Base-by-base conservation (phyloP, 139 green algal genomes). In the Coelastrella sp. region DNA sequence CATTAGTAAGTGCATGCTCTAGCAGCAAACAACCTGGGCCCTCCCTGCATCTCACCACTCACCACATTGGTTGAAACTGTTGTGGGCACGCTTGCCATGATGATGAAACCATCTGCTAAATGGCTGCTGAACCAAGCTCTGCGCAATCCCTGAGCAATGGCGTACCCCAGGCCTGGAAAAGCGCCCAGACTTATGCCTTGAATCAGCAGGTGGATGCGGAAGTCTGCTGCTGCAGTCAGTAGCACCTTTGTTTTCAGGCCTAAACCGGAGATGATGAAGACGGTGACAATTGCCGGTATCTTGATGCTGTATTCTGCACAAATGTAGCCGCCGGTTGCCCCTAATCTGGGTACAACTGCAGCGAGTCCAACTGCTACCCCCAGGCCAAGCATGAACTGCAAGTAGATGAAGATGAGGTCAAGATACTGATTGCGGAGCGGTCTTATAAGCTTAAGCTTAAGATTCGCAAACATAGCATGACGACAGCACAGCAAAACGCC, bases 51-150 rank as follows among this genome's bases (percentile, higher is more conserved):
- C n/a, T n/a, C n/a, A n/a, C n/a, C n/a, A 63, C 85, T 88, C 1
- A 92, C 86, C 19, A 92, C 89, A 53, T 92, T 92, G 7, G 89
- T 92, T 3, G 74, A 87, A 7, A 92, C 85, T 4, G 89, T 92
- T 0, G 89, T 92, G 0, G 89, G 89, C 89, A 92, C 90, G 41
- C 41, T 68, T 41, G 88, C 83, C 45, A 83, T 83, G 27, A 92
- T 81, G 15, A 92, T 64, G 0, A 92, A 9, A 13, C 89, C 89
- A 35, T 84, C 80, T 25, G 85, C 79, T 3, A 92, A 50, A 60
- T 87, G 30, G 0, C 25, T 3, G 80, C 89, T 66, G 63, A 92
- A 85, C 25, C 48, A 5, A 30, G 19, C 45, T 21, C 32, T 32
- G 23, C 40, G 38, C 9, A 90, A 43, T 3, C n/a, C 83, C 1